Percentiles rank a stretch among this genome's conserved stretches.
These are phyloP conservation scores for Pulveroboletus frians DNA, from an alignment of 768 basidiomycete genomes.

Conservation along the genomic window DNA sequence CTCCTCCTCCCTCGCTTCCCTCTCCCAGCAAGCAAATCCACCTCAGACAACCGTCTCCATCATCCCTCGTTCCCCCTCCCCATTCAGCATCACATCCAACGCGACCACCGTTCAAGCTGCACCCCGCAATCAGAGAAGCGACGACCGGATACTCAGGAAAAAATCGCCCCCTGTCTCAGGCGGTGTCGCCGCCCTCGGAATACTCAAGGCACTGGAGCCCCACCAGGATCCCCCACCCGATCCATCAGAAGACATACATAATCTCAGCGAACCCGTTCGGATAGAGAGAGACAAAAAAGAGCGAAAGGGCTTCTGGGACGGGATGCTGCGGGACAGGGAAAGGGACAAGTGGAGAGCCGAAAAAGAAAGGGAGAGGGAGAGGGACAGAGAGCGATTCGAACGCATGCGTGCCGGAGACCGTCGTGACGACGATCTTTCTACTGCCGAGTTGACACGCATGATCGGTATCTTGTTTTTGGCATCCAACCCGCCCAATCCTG, in stretches of 20 bases:
- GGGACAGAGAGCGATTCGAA: conserved; percentile 30
- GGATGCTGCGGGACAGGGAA: conserved; percentile 32
- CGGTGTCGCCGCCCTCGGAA: conserved; percentile 19
- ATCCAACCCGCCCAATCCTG: background rate
- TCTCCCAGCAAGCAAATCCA: conserved; percentile 39
- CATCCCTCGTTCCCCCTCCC: conserved; percentile 40
- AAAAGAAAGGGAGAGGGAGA: conserved; percentile 39
- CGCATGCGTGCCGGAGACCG: conserved; percentile 27
- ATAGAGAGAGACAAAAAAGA: conserved; percentile 44
- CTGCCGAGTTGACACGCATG: conserved; percentile 60
- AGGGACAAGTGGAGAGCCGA: conserved; percentile 29
- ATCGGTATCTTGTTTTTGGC: conserved; percentile 45
- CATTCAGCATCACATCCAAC: conserved; percentile 36
- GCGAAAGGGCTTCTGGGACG: conserved; percentile 53
- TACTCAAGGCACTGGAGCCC: conserved; percentile 53
- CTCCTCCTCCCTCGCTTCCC: conserved; percentile 46
- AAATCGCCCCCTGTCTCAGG: conserved; percentile 28
- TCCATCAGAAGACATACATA: conserved; percentile 28
- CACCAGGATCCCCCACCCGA: conserved; percentile 26
- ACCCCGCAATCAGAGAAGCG: conserved; percentile 13
- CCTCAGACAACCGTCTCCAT: conserved; percentile 28
- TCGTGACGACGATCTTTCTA: conserved; percentile 41
- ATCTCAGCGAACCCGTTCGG: conserved; percentile 20
- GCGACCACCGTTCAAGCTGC: conserved; percentile 14
- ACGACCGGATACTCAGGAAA: conserved; percentile 25